Evolutionary conservation across 2,329 filamentous ascomycete genomes (phyloP).

Genomic region (Xylariaceae sp.): DNA sequence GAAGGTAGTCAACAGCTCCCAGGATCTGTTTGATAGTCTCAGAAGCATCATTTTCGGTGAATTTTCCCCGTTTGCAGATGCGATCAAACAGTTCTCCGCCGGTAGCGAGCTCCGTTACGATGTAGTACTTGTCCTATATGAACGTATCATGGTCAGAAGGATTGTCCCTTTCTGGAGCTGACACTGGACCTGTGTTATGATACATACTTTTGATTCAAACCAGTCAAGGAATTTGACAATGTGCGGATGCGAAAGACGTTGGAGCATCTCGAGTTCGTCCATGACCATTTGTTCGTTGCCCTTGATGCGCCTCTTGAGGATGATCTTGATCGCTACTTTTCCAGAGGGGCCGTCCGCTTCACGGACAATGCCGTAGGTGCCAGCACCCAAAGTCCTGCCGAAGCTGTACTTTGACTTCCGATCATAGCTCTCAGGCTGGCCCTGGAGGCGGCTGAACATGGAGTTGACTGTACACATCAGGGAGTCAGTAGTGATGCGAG

Average conservation of each 20-base stretch:
- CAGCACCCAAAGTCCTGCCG: conserved; percentile 87
- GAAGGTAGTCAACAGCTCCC: conserved; percentile 88
- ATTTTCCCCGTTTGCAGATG: conserved; percentile 96
- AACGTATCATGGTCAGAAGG: too few relatives aligned
- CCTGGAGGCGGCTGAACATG: conserved; percentile 93
- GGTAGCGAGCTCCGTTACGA: conserved; percentile 92
- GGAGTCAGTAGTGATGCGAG: conserved; percentile 11
- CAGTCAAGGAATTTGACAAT: conserved; percentile 98
- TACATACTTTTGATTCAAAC: conserved; percentile 92
- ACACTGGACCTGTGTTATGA: background rate
- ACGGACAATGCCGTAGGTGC: conserved; percentile 96
- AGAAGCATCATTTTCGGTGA: conserved; percentile 96
- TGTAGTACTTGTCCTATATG: conserved; percentile 94
- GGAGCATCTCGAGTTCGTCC: conserved; percentile 91
- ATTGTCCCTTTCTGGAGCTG: too few relatives aligned
- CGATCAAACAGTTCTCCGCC: conserved; percentile 96
- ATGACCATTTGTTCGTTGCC: conserved; percentile 99
- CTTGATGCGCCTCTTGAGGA: conserved; percentile 98
- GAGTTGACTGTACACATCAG: conserved; percentile 56
- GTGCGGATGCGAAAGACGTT: conserved; percentile 84
- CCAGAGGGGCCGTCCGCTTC: conserved; percentile 82
- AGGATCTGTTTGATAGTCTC: conserved; percentile 94
- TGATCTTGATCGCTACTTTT: conserved; percentile 96
- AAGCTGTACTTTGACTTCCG: conserved; percentile 96
- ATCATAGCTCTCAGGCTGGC: conserved; percentile 96